Percentiles rank a stretch among this genome's conserved stretches.
phyloP scores from a whole-genome alignment of 768 basidiomycete species.

The Hemileccinum impolitum region DNA sequence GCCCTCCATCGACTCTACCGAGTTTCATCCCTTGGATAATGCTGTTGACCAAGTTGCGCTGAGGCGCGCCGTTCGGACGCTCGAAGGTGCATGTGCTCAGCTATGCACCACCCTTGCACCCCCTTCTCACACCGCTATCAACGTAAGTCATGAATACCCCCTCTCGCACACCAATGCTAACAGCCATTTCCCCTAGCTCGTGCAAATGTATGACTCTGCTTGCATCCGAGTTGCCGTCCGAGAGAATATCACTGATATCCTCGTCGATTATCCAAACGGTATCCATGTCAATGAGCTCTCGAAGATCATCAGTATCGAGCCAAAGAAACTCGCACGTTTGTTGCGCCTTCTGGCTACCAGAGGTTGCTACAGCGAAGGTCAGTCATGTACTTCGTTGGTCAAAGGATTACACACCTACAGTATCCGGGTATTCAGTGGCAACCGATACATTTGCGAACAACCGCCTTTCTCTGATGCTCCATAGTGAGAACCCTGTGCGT shows the following conservation, averaged over 20 bases:
- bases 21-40: slow-evolving; percentile 35
- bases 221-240: slow-evolving; percentile 27
- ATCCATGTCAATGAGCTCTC: slow-evolving; percentile 30
- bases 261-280: slow-evolving; percentile 27
- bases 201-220: slow-evolving; percentile 27
- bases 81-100: slow-evolving; percentile 37
- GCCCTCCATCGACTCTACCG: slow-evolving; percentile 35
- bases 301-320: slow-evolving; percentile 16
- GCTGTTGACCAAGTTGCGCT: slow-evolving; percentile 20
- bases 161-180: neutral
- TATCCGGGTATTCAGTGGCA: slow-evolving; percentile 20
- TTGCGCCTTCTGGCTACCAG: slow-evolving; percentile 29
- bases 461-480: slow-evolving; percentile 15
- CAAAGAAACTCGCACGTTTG: slow-evolving; percentile 29
- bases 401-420: neutral
- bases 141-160: slow-evolving; percentile 19
- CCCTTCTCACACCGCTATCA: slow-evolving; percentile 31
- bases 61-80: slow-evolving; percentile 23
- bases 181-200: slow-evolving; percentile 12
- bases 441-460: slow-evolving; percentile 34
- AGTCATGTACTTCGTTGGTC: neutral
- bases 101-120: slow-evolving; percentile 34
- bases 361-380: slow-evolving; percentile 34
- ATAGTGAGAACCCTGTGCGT: neutral
- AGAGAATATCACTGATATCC: slow-evolving; percentile 29